Evolutionary conservation across 2,329 filamentous ascomycete species (phyloP), one percentile per base, ranked within the genome.

Genomic region (Magnaporthiopsis rhizophila): DNA sequence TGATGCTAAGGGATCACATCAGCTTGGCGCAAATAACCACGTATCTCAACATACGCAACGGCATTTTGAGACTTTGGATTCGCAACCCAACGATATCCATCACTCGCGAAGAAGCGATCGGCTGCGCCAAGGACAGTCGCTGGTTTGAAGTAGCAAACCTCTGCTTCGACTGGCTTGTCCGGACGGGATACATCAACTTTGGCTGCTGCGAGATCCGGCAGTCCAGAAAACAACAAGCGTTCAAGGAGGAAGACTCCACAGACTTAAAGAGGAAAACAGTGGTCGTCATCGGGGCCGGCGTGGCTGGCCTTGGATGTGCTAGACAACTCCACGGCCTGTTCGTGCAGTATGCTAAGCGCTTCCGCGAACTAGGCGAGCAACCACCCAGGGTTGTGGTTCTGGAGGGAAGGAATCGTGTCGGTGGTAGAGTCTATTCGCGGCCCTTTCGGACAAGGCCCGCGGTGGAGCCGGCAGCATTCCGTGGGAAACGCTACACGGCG

Each of bases 1-100:
- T 83, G 65, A 81, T 97, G 66, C 79, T 99, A 57, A 86, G 91
- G 67, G 83, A 90, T 67, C 88, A 96, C 70, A 86, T 99, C 69
- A 96, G 89, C 72, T 88, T 91, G 71, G 83, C 89, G 38, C 95
- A 99, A 76, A 92, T 97, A 69, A 97, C 94, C 3, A 91, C 92
- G 15, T 99, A 99, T 76, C 81, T 99, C 64, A 98, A 98, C 74
- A 95, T 99, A 67, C 86, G 95, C 69, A 99, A 99, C 74, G 91
- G 92, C 21, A 97, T 99, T 65, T 79, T 99, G 63, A 85, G 95
- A 64, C 78, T 98, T 57, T 99, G 95, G 95, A 84, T 90, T 50
- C 86, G 89, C 69, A 96, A 96, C 72, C 92, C 95, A 9, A 86
- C 93, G 73, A 86, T 92, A 58, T 86, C 87, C 66, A 90, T 99